Evolutionary conservation across 1,284 basidiomycete species (phyloP).

Genomic region (Ceratobasidium sp.): DNA sequence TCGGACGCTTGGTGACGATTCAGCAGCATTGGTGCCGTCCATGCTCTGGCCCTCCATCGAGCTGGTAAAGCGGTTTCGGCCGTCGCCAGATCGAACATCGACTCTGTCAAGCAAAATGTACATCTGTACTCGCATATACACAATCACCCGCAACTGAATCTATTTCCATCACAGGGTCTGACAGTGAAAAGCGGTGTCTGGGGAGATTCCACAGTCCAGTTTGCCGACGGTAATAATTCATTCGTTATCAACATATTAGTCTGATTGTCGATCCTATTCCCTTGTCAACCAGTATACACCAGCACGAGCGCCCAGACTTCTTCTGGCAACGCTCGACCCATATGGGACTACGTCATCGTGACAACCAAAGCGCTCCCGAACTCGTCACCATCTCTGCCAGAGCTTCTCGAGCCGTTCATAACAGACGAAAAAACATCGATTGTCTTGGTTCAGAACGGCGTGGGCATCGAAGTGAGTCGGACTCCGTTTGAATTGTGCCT

Average conservation of each 20-base stretch:
- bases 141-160: neutral
- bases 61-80: conserved; percentile 32
- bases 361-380: conserved; percentile 36
- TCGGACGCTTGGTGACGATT: neutral
- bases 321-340: conserved; percentile 2
- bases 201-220: conserved; percentile 14
- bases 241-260: neutral
- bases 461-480: conserved; percentile 38
- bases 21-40: conserved; percentile 31
- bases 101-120: conserved; percentile 27
- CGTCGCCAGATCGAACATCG: conserved; percentile 37
- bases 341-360: conserved; percentile 37
- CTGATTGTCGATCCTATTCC: conserved; percentile 1
- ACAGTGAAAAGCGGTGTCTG: conserved; percentile 24
- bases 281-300: conserved; percentile 31
- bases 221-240: conserved; percentile 28
- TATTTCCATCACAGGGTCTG: conserved; percentile 14
- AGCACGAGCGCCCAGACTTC: neutral
- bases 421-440: conserved; percentile 30
- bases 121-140: neutral
- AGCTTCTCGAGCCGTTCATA: conserved; percentile 35
- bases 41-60: conserved; percentile 17
- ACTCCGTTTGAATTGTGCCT: neutral
- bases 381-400: conserved; percentile 33
- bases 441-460: conserved; percentile 37